A percentile compares a stretch with the other conserved stretches of the same genome.
These are phyloP conservation scores for Sutorius australiensis DNA, from an alignment of 768 basidiomycete species.

Conservation along the genomic window DNA sequence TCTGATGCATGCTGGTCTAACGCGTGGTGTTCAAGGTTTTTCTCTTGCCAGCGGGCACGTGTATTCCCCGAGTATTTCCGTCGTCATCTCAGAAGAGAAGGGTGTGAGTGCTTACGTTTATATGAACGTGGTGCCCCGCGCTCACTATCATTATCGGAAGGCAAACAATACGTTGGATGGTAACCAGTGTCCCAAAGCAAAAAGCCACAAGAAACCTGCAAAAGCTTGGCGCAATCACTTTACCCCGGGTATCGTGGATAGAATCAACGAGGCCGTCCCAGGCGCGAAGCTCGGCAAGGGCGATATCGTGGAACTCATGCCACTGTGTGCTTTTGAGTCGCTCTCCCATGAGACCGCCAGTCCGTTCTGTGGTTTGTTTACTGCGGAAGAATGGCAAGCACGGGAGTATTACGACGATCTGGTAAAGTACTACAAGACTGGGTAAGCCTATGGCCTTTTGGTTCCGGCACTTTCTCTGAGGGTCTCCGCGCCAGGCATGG, in stretches of 20 bases:
- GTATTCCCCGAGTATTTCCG: conserved; percentile 47
- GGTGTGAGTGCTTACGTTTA: conserved; percentile 37
- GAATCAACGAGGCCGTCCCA: conserved; percentile 58
- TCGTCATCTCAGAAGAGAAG: conserved; percentile 45
- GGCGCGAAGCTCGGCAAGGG: conserved; percentile 53
- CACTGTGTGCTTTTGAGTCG: conserved; percentile 81
- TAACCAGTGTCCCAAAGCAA: conserved; percentile 57
- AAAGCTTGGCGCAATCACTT: conserved; percentile 55
- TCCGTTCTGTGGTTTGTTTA: conserved; percentile 72
- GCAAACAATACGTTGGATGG: conserved; percentile 69
- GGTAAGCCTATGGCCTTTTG: conserved; percentile 38
- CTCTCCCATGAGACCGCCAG: conserved; percentile 47
- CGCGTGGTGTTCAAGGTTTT: conserved; percentile 46
- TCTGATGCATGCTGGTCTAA: background rate
- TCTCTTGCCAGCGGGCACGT: conserved; percentile 44
- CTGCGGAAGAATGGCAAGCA: conserved; percentile 52
- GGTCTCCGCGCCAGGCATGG: conserved; percentile 48
- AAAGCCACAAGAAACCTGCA: conserved; percentile 41
- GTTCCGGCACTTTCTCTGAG: background rate
- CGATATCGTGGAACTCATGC: conserved; percentile 61
- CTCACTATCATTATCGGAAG: conserved; percentile 24
- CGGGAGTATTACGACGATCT: conserved; percentile 73
- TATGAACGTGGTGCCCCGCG: background rate
- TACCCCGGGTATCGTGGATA: conserved; percentile 49
- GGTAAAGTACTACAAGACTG: conserved; percentile 75